Evolutionary conservation across 495 filamentous ascomycete genomes (phyloP), one percentile per base, ranked within the genome.

Genomic region (Cercophora sp.): DNA sequence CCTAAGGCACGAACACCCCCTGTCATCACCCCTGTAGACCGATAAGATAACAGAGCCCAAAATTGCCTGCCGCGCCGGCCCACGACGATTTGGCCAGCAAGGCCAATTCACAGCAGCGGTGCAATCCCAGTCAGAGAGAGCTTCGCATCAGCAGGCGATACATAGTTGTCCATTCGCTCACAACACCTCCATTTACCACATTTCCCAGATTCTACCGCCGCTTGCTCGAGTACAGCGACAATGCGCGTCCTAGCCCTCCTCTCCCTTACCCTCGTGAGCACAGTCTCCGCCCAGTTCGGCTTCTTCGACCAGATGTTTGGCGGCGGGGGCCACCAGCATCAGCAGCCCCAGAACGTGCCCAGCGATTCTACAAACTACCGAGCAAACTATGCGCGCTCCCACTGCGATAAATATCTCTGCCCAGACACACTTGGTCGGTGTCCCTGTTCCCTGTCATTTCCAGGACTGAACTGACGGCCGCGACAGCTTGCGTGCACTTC

Each of bases 321-420:
- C 26, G 60, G 60, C 3, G 46, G 48, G 22, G 44, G 37, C 20
- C 50, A 54, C 8, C 73, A 74, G 37, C 69, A 80, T 40, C 79
- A 84, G 44, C 78, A 82, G 55, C 73, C 78, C 8, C 87, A 91
- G 59, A 90, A 96, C 62, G 84, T 81, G 8, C 77, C 87, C 10
- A 90, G 85, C 64, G 89, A 95, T 67, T 85, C 87, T 10, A 67
- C 70, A 10, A 83, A 84, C 66, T 96, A 95, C 69, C 87, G 84
- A 61, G 68, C 79, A 35, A 79, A 83, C 43, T 93, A 91, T 71
- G 76, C 82, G 32, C 57, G 62, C 48, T 82, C 86, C 8, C 83
- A 80, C 64, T 96, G 91, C 74, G 79, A 85, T 53, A 88, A 90
- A 60, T 96, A 95, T 65, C 82, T 96, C n/a, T 96, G 91, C 63